These are phyloP conservation scores for Canavalia ensiformis DNA, from an alignment of 306 rosid species.

Conservation along the genomic window DNA sequence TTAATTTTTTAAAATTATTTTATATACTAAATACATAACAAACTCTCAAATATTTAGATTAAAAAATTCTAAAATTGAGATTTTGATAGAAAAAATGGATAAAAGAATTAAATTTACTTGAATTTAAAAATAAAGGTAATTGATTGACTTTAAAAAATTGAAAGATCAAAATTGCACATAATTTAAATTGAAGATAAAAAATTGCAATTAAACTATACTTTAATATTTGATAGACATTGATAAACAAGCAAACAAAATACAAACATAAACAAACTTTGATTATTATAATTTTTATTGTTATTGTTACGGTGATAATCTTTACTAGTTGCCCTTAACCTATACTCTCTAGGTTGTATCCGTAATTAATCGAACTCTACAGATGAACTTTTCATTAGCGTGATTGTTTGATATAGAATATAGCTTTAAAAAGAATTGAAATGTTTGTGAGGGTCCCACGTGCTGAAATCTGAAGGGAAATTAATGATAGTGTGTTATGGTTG, in stretches of 20 bases:
- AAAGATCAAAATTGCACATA: background rate
- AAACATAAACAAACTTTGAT: background rate
- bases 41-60: background rate
- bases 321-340: constrained; percentile 1
- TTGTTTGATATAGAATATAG: constrained; percentile 27
- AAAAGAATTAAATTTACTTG: background rate
- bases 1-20: background rate
- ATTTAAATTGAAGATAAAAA: background rate
- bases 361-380: constrained; percentile 1
- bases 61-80: background rate
- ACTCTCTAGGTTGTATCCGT: background rate
- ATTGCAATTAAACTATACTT: background rate
- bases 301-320: background rate
- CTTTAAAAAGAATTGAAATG: constrained; percentile 31
- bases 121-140: background rate
- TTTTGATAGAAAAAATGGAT: background rate
- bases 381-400: constrained; percentile 14
- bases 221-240: constrained; percentile 10
- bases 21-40: background rate
- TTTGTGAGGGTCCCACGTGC: constrained; percentile 56
- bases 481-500: constrained; percentile 65
- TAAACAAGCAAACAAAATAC: background rate
- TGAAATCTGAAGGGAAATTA: constrained; percentile 57
- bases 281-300: background rate
- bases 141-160: background rate